These are phyloP conservation scores for Plasmodium falciparum DNA, from an alignment of 169 alveolate genomes.

Conservation along the genomic window DNA sequence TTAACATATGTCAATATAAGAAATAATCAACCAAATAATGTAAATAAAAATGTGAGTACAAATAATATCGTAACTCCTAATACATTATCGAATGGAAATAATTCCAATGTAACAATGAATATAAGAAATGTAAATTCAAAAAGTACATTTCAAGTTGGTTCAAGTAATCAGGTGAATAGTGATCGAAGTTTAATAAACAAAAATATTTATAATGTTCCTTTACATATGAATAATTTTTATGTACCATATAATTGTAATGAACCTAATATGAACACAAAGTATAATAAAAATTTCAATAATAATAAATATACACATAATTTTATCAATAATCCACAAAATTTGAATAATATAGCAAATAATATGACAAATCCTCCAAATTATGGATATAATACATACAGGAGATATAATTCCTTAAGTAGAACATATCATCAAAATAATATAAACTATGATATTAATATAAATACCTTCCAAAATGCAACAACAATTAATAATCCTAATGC, in stretches of 20 bases:
- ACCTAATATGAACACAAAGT: not conserved
- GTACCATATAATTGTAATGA: not conserved
- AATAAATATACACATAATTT: not conserved
- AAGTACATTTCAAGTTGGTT: not conserved
- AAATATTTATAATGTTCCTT: not conserved
- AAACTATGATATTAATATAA: too few relatives aligned
- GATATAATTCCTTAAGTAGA: too few relatives aligned
- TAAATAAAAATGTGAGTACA: not conserved
- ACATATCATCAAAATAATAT: too few relatives aligned
- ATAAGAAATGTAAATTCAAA: not conserved
- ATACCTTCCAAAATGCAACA: too few relatives aligned
- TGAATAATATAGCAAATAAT: not conserved
- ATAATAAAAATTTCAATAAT: not conserved
- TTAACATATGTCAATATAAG: constrained; percentile 18
- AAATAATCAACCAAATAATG: not conserved
- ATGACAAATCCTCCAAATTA: not conserved
- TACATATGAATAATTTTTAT: constrained; percentile 1
- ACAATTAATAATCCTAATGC: too few relatives aligned
- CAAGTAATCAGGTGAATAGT: not conserved
- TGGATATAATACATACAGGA: not conserved
- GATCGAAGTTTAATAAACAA: not conserved
- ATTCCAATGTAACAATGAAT: not conserved
- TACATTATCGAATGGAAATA: not conserved
- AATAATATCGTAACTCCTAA: not conserved
- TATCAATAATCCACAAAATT: not conserved